phyloP scores from a whole-genome alignment of 2,329 filamentous ascomycete species.

The Cercospora janseana region DNA sequence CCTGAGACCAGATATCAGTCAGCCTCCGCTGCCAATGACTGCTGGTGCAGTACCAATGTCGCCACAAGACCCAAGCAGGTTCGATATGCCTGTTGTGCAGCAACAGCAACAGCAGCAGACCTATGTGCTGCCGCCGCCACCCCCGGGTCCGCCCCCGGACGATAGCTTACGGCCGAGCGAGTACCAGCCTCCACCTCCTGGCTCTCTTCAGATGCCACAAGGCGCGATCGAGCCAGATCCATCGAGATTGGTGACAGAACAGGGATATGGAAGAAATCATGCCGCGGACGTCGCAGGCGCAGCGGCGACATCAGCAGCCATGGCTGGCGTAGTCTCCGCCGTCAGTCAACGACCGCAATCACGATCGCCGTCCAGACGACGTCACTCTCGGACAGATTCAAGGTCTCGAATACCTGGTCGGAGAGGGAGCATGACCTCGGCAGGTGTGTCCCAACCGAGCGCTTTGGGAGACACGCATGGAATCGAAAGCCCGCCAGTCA shows the following conservation, averaged over 20 bases:
- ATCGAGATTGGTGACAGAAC: constrained; percentile 34
- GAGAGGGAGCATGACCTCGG: constrained; percentile 25
- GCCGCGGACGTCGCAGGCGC: constrained; percentile 17
- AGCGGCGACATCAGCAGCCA: constrained; percentile 24
- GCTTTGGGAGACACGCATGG: constrained; percentile 32
- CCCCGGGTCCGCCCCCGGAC: constrained; percentile 37
- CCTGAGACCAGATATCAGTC: constrained; percentile 32
- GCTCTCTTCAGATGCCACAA: constrained; percentile 38
- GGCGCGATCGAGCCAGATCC: constrained; percentile 44
- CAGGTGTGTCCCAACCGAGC: constrained; percentile 21
- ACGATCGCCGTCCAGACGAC: constrained; percentile 30
- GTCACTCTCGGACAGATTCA: constrained; percentile 17
- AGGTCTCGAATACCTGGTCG: constrained; percentile 21
- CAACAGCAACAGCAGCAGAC: constrained; percentile 20
- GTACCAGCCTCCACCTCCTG: constrained; percentile 30
- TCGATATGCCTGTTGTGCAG: constrained; percentile 11
- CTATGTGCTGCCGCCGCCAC: constrained; percentile 33
- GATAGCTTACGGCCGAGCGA: constrained; percentile 22
- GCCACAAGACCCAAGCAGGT: background rate
- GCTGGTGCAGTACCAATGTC: constrained; percentile 31
- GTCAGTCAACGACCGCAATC: constrained; percentile 31
- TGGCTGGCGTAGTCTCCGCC: constrained; percentile 27
- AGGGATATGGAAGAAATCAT: constrained; percentile 28
- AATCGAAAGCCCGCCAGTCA: constrained; percentile 55
- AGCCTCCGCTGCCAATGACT: constrained; percentile 37